phyloP scores from a whole-genome alignment of 2,329 filamentous ascomycete species.

The Colletotrichum sp. region DNA sequence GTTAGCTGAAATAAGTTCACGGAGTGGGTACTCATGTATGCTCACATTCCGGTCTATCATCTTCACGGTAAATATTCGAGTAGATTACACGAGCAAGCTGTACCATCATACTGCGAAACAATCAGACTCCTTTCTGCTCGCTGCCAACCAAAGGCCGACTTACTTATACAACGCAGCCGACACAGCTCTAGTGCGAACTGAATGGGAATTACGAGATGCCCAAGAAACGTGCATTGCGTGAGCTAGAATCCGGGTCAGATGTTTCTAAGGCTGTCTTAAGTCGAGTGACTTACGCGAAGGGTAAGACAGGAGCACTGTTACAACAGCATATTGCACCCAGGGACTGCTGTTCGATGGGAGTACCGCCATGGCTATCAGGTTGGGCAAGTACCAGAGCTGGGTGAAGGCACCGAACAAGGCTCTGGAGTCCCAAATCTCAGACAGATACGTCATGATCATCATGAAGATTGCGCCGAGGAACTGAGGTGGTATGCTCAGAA shows the following conservation, averaged over 20 bases:
- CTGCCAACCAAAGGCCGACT: neutral
- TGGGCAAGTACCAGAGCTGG: slow-evolving; percentile 38
- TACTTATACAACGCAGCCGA: slow-evolving; percentile 66
- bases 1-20: neutral
- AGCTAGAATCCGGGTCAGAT: slow-evolving; percentile 28
- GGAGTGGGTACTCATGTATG: neutral
- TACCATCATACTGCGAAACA: slow-evolving; percentile 39
- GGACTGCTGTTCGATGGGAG: slow-evolving; percentile 29
- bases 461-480: slow-evolving; percentile 20
- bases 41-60: slow-evolving; percentile 45
- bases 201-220: slow-evolving; percentile 63
- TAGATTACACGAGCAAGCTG: slow-evolving; percentile 51
- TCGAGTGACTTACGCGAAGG: slow-evolving; percentile 28
- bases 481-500: slow-evolving; percentile 20
- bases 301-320: slow-evolving; percentile 36
- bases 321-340: slow-evolving; percentile 34
- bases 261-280: slow-evolving; percentile 29
- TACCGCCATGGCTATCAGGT: slow-evolving; percentile 34
- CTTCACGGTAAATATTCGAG: slow-evolving; percentile 51
- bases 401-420: slow-evolving; percentile 32
- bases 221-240: slow-evolving; percentile 55
- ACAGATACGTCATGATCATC: slow-evolving; percentile 32
- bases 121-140: neutral
- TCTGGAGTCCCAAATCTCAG: slow-evolving; percentile 33
- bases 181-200: slow-evolving; percentile 66